Conservation (phyloP, 2,329 filamentous ascomycete species). For the Cercospora sojina region DNA sequence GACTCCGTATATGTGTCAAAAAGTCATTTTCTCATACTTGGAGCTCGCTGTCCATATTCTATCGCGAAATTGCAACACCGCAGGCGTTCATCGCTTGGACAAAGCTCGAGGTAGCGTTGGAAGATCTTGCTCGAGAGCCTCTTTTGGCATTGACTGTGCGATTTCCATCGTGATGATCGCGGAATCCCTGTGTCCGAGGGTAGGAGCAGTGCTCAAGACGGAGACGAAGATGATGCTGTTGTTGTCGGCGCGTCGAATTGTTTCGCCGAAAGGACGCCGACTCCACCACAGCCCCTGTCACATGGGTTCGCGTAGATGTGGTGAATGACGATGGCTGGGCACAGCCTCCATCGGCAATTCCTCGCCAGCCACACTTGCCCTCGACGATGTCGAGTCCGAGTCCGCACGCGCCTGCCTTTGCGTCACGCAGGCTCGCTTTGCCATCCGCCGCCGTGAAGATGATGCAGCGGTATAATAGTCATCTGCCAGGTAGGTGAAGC, state of each 20-base stretch:
- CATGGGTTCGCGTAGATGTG: not conserved
- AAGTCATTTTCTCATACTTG: no score
- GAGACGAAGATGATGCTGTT: no score
- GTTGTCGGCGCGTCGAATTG: not conserved
- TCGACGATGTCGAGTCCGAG: conserved; percentile 11
- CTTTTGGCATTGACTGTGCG: no score
- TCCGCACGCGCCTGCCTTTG: conserved; percentile 16
- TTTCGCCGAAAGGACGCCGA: not conserved
- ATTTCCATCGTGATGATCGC: no score
- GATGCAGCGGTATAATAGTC: not conserved
- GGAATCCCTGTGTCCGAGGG: no score
- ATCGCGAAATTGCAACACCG: no score
- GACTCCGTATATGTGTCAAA: no score
- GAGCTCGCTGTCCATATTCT: no score
- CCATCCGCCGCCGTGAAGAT: conserved; percentile 16
- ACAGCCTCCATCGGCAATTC: conserved; percentile 5
- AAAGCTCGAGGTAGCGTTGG: no score
- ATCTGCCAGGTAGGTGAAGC: conserved; percentile 12
- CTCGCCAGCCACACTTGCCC: conserved; percentile 1
- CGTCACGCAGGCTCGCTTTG: conserved; percentile 20
- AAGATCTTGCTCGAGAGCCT: no score
- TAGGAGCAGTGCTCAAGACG: no score
- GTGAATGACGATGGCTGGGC: conserved; percentile 7
- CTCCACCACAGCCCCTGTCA: not conserved
- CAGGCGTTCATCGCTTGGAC: no score